Base-by-base conservation (phyloP, 2,329 filamentous ascomycete genomes). In the Aspergillus sp. region DNA sequence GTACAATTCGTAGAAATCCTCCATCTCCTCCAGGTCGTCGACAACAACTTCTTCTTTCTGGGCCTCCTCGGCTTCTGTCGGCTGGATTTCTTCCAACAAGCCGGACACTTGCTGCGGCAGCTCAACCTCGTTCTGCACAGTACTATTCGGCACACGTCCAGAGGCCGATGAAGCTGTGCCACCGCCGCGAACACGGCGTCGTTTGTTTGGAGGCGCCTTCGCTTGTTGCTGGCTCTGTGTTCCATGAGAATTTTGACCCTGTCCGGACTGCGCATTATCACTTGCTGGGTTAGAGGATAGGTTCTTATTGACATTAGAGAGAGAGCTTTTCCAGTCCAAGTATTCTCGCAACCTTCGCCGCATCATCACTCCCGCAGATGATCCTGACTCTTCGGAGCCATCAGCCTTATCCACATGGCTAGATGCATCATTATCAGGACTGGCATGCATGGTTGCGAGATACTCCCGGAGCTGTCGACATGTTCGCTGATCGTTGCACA, bases 381-480 rank as follows among this genome's bases (percentile, higher is more conserved):
- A 75, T 41, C 72, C 74, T 33, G 74, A 64, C 20, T 74, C 69
- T 5, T 72, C 70, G 1, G 65, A 63, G 2, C 71, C 68, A 4
- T 71, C 64, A 3, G 67, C 61, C 4, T 61, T 57, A 4, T 66
- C 61, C 17, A 64, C 59, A 26, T 68, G 61, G 8, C 68, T 48
- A 57, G 71, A 42, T 4, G 37, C 42, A 12, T 43, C 47, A 15
- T 47, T 50, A 24, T 61, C 53, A 22, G 33, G 70, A 33, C 74
- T 76, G 16, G 88, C 72, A 51, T 93, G 77, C 86, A 94, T 95
- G 5, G 78, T 86, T 55, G 93, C 82, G 13, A 98, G 65, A 53
- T 89, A 96, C 54, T 96, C 89, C 42, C 86, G 78, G 26, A 98
- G 67, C 49, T 98, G 91, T 10, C 82, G 75, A 51, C 85, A 93